Evolutionary conservation across 495 filamentous ascomycete genomes (phyloP).

Genomic region (Aspergillus bertholletiae): DNA sequence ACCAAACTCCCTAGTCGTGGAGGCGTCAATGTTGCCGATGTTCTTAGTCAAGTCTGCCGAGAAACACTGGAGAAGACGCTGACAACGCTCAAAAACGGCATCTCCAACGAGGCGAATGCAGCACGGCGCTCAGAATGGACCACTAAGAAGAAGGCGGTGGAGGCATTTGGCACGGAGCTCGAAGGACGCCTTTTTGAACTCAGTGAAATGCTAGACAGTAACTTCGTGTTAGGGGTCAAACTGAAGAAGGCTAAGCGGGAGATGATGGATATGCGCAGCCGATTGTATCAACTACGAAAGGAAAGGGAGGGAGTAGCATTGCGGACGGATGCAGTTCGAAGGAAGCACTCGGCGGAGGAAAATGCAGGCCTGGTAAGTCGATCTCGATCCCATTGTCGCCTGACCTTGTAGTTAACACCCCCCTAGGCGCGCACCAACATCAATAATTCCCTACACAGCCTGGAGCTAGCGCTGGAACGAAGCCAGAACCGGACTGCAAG

Average conservation of each 20-base stretch:
- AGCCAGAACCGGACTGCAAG: conserved; percentile 24
- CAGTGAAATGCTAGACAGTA: conserved; percentile 57
- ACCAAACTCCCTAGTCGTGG: conserved; percentile 48
- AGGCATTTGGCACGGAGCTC: conserved; percentile 66
- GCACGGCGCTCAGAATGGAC: conserved; percentile 48
- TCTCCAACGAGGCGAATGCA: conserved; percentile 34
- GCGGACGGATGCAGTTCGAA: conserved; percentile 65
- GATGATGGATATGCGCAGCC: conserved; percentile 59
- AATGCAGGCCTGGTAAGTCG: conserved; percentile 30
- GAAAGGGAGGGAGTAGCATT: conserved; percentile 65
- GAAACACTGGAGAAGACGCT: conserved; percentile 58
- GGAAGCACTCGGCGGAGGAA: conserved; percentile 48
- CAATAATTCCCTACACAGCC: conserved; percentile 43
- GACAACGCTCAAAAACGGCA: conserved; percentile 34
- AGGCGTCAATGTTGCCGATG: conserved; percentile 67
- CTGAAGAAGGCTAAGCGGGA: conserved; percentile 61
- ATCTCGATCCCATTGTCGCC: not conserved
- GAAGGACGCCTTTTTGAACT: conserved; percentile 56
- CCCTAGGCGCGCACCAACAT: conserved; percentile 36
- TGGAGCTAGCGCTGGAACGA: conserved; percentile 45
- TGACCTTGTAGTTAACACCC: not conserved
- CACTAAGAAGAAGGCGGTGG: conserved; percentile 60
- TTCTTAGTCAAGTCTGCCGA: conserved; percentile 64
- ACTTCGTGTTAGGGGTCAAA: conserved; percentile 58
- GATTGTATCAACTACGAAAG: conserved; percentile 58